A percentile compares a stretch with the other conserved stretches of the same genome.
phyloP scores from a whole-genome alignment of 2,329 filamentous ascomycete species.

The Nothomitra cinnamomea region DNA sequence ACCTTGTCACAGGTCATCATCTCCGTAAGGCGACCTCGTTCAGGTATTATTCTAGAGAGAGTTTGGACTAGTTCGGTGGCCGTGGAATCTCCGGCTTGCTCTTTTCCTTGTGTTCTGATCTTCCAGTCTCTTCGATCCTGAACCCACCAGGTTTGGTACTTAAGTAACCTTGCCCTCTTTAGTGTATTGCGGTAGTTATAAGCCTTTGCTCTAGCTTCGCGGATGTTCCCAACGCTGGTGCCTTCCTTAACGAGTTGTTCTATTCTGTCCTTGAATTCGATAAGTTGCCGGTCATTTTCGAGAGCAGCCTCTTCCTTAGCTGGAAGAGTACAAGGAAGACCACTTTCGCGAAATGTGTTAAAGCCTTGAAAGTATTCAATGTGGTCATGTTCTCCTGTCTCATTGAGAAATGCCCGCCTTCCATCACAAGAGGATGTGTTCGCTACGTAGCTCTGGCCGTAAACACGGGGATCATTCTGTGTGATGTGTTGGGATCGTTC shows the following conservation, averaged over 20 bases:
- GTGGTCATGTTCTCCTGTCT: neutral
- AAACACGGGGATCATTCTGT: neutral
- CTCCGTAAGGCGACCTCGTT: neutral
- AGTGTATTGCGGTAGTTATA: neutral
- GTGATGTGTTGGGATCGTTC: neutral
- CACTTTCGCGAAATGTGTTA: neutral
- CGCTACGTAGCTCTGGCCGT: neutral
- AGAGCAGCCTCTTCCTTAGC: neutral
- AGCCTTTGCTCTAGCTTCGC: neutral
- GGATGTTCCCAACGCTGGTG: neutral
- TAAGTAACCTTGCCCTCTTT: neutral
- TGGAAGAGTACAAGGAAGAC: neutral
- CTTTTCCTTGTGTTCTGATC: slow-evolving; percentile 5
- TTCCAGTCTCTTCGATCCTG: slow-evolving; percentile 7
- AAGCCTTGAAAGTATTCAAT: neutral
- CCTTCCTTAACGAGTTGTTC: neutral
- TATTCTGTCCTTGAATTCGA: neutral
- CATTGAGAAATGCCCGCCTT: neutral
- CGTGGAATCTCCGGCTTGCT: neutral
- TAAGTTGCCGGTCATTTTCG: neutral
- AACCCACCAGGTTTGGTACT: slow-evolving; percentile 6
- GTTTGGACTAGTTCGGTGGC: slow-evolving; percentile 4
- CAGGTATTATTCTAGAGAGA: slow-evolving; percentile 5
- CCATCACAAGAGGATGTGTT: neutral
- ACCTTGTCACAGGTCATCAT: neutral